Percentiles rank a stretch among this genome's conserved stretches.
Evolutionary conservation across 176 grass and related monocot species (phyloP).

Genomic region (Oryza glaberrima): DNA sequence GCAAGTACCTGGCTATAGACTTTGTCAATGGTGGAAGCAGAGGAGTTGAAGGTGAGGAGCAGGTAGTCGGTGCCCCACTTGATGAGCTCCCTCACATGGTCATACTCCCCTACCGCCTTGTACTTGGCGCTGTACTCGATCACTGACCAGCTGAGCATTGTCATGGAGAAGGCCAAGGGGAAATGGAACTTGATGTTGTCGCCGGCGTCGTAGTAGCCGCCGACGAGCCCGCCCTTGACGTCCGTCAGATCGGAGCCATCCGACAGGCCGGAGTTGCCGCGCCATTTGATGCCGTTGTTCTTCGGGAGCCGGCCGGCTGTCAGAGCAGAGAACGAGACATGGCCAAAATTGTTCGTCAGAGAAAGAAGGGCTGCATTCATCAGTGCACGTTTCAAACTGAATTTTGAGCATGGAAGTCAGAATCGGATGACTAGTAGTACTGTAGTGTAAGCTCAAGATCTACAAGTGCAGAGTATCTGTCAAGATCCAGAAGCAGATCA

Average conservation of each 20-base stretch:
- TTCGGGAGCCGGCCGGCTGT: constrained; percentile 87
- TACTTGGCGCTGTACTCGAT: constrained; percentile 87
- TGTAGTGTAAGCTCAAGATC: not conserved
- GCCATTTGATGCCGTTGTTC: constrained; percentile 87
- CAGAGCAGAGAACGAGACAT: not conserved
- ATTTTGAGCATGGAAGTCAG: too few species aligned
- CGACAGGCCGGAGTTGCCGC: constrained; percentile 66
- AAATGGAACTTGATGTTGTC: constrained; percentile 99
- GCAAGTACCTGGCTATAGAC: constrained; percentile 75
- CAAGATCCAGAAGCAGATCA: constrained; percentile 11
- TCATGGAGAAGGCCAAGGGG: constrained; percentile 98
- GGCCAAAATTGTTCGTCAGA: not conserved
- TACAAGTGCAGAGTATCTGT: not conserved
- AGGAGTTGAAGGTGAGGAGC: constrained; percentile 93
- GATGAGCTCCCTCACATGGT: constrained; percentile 88
- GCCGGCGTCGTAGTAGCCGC: constrained; percentile 95
- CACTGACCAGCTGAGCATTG: constrained; percentile 92
- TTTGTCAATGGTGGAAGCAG: constrained; percentile 62
- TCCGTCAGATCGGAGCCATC: constrained; percentile 63
- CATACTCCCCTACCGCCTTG: constrained; percentile 92
- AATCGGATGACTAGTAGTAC: too few species aligned
- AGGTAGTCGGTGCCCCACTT: constrained; percentile 97
- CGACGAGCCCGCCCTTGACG: constrained; percentile 81
- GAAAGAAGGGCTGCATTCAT: not conserved
- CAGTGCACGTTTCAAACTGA: not conserved